phyloP scores from a whole-genome alignment of 805 yeast genomes.

The Kregervanrija fluxuum region DNA sequence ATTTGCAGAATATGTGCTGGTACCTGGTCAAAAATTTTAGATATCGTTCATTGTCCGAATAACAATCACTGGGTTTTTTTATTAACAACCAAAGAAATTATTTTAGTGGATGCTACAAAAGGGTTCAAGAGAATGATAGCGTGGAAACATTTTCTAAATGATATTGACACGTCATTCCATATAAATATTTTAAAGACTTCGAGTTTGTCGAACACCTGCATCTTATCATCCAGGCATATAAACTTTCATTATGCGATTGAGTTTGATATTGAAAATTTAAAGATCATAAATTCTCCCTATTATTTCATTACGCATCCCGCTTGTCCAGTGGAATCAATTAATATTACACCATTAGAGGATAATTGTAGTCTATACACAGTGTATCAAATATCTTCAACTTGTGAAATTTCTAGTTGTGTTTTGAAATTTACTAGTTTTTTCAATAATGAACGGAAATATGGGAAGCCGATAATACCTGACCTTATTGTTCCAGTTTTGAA shows the following conservation, averaged over 20 bases:
- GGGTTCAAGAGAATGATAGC: slow-evolving; percentile 45
- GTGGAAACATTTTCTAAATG: slow-evolving; percentile 65
- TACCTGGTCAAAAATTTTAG: slow-evolving; percentile 47
- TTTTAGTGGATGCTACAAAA: slow-evolving; percentile 36
- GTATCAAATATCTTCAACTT: slow-evolving; percentile 3
- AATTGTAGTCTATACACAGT: slow-evolving; percentile 1
- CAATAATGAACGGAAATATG: slow-evolving; percentile 1
- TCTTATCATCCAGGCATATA: slow-evolving; percentile 23
- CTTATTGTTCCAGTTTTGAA: neutral
- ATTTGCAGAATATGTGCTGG: slow-evolving; percentile 39
- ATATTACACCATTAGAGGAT: slow-evolving; percentile 2
- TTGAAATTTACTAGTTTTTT: slow-evolving; percentile 7
- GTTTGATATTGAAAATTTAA: slow-evolving; percentile 19
- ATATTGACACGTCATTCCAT: slow-evolving; percentile 46
- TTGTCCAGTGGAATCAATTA: slow-evolving; percentile 12
- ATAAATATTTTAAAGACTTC: slow-evolving; percentile 22
- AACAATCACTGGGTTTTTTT: slow-evolving; percentile 34
- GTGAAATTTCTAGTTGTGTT: slow-evolving; percentile 17
- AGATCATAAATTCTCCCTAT: slow-evolving; percentile 19
- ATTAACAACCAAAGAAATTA: slow-evolving; percentile 61
- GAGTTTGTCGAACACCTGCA: slow-evolving; percentile 16
- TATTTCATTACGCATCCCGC: slow-evolving; percentile 17
- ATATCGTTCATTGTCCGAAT: slow-evolving; percentile 26
- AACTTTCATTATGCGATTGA: slow-evolving; percentile 25
- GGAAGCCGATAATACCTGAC: neutral